Evolutionary conservation across 345 rosid species (phyloP), one percentile per base, ranked within the genome.

Genomic region (Aquilaria sinensis): DNA sequence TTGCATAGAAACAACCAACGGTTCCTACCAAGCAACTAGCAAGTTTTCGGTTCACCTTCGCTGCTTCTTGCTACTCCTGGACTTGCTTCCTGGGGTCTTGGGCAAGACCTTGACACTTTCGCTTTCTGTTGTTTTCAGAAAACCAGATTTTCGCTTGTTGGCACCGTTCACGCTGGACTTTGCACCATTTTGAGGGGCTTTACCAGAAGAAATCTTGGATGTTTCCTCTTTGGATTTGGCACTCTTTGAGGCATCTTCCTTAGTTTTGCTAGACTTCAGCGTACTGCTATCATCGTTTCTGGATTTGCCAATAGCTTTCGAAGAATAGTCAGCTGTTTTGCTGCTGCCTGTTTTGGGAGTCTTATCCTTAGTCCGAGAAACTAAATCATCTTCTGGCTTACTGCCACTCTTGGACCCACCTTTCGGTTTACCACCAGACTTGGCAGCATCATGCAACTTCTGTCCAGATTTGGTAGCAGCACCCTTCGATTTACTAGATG

Each of bases 401-500:
- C 68, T 62, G 14, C 10, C 59, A 15, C 74, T 16, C 72, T 74
- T 85, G 14, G 67, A 74, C 32, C 23, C 77, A 56, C 75, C 81
- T 67, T 64, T 67, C 50, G 80, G 73, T 75, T 80, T 83, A 53
- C 82, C 74, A 70, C 83, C 79, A 16, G 37, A 53, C 23, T 41
- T 52, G 9, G 29, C 0, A 13, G 33, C 23, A 10, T 54, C 33
- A 54, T 3, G 1, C 31, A 23, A 23, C 32, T 33, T 13, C 15
- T 52, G 29, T 52, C 29, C 29, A 12, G 12, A 33, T 58, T 34
- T 12, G 58, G 29, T 58, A 43, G 71, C 75, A 53, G 67, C n/a
- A 67, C 67, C 80, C 67, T 75, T 79, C 45, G 89, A 68, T 81
- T 91, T 95, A 66, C 83, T 78, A 33, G 90, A 76, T 57, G 85